Evolutionary conservation across 2,329 filamentous ascomycete genomes (phyloP), one percentile per base, ranked within the genome.

Genomic region (Fusarium buxicola): DNA sequence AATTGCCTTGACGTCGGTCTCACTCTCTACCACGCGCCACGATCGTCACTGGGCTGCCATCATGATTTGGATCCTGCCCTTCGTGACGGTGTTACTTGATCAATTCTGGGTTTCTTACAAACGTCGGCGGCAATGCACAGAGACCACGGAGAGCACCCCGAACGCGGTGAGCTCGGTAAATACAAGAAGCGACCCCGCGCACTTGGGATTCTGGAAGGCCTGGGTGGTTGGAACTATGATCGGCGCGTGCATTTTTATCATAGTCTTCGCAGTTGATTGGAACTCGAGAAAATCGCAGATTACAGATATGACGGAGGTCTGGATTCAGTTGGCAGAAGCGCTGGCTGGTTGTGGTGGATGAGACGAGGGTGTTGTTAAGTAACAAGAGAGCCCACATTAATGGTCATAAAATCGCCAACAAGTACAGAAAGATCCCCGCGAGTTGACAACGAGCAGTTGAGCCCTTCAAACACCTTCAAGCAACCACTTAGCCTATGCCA

Each of bases 301-400:
- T 15, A 45, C 3, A 3, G 16, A 38, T 2, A 52, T 36, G 39
- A 8, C 8, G 3, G 49, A 52, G 25, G 25, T 32, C 25, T 45
- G 49, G 44, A 15, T 36, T 4, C 50, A 43, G 41, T 32, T 39
- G 10, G 35, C 18, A 27, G 18, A 18, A 31, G 41, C 2, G n/a
- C 16, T 55, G 24, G 7, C 30, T 28, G 40, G 41, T 7, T 55
- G 30, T n/a, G 30, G 35, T 25, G 50, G 49, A 43, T 48, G 24
- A 47, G 8, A 15, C n/a, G n/a, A n/a, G n/a, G n/a, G n/a, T n/a
- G n/a, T n/a, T n/a, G n/a, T n/a, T n/a, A n/a, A n/a, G n/a, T n/a
- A n/a, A n/a, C n/a, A n/a, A n/a, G n/a, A n/a, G n/a, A n/a, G n/a
- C n/a, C n/a, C n/a, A n/a, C n/a, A n/a, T n/a, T n/a, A n/a, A n/a